These are phyloP conservation scores for Hygrocybe coccinea DNA, from an alignment of 768 basidiomycete species.

Conservation along the genomic window DNA sequence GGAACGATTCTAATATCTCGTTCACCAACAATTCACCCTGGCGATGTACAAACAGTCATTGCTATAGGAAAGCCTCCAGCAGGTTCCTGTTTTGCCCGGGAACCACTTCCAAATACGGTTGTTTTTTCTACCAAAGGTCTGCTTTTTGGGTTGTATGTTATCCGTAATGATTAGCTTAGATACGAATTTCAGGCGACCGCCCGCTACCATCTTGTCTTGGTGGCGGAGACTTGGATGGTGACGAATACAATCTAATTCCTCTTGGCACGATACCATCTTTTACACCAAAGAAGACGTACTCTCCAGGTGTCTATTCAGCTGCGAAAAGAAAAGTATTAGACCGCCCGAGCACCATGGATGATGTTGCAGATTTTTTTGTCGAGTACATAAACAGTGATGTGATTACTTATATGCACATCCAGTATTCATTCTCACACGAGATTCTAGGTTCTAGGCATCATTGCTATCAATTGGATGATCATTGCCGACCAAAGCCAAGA, in stretches of 20 bases:
- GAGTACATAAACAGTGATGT: slow-evolving; percentile 67
- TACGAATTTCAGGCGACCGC: slow-evolving; percentile 40
- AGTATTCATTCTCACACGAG: background rate
- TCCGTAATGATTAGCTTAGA: background rate
- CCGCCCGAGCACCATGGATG: slow-evolving; percentile 50
- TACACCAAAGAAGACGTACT: slow-evolving; percentile 14
- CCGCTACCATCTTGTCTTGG: slow-evolving; percentile 61
- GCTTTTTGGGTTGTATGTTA: slow-evolving; percentile 1
- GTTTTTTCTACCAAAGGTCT: slow-evolving; percentile 60
- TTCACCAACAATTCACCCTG: slow-evolving; percentile 66
- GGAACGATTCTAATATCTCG: slow-evolving; percentile 56
- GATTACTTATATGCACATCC: slow-evolving; percentile 17
- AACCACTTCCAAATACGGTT: slow-evolving; percentile 55
- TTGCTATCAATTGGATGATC: slow-evolving; percentile 59
- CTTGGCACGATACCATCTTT: slow-evolving; percentile 37
- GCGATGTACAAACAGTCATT: slow-evolving; percentile 54
- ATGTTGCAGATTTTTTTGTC: slow-evolving; percentile 65
- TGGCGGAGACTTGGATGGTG: slow-evolving; percentile 69
- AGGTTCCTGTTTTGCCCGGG: slow-evolving; percentile 47
- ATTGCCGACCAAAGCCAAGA: slow-evolving; percentile 52
- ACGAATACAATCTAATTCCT: slow-evolving; percentile 51
- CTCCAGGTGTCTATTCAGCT: slow-evolving; percentile 48
- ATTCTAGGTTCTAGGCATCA: slow-evolving; percentile 41
- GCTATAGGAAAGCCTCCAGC: slow-evolving; percentile 58
- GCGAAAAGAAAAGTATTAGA: slow-evolving; percentile 43